phyloP scores from a whole-genome alignment of 257 asterid genomes.

The Striga asiatica region DNA sequence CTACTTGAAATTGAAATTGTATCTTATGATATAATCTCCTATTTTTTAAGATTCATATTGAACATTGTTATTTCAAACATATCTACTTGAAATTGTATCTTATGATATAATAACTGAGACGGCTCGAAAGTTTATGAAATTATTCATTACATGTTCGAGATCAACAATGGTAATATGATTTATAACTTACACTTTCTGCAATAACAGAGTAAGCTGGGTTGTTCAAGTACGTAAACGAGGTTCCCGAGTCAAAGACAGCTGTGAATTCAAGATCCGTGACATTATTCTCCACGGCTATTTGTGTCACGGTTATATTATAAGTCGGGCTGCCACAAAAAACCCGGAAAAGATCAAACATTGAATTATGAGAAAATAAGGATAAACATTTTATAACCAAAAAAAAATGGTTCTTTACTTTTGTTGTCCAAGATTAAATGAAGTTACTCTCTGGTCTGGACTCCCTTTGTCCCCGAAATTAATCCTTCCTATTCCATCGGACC shows the following conservation, averaged over 20 bases:
- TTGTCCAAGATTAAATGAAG: constrained; percentile 55
- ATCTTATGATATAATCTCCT: too few relatives aligned
- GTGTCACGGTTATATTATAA: constrained; percentile 69
- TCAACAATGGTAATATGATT: background rate
- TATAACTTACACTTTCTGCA: constrained; percentile 45
- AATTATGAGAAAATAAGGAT: background rate
- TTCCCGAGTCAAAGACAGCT: constrained; percentile 86
- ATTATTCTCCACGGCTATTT: constrained; percentile 48
- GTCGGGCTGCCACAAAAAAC: constrained; percentile 43
- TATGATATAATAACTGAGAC: too few relatives aligned
- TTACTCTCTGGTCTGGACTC: constrained; percentile 43
- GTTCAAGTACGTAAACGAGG: constrained; percentile 81
- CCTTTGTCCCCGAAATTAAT: constrained; percentile 92
- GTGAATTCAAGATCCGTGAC: constrained; percentile 39
- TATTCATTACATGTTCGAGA: too few relatives aligned
- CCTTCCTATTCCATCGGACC: constrained; percentile 79
- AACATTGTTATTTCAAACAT: too few relatives aligned
- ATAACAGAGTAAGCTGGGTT: constrained; percentile 70
- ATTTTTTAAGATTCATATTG: too few relatives aligned
- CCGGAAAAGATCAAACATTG: background rate
- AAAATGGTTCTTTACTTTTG: constrained; percentile 44
- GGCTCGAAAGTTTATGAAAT: too few relatives aligned
- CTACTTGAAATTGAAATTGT: too few relatives aligned
- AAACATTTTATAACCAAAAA: too few relatives aligned
- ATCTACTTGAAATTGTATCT: too few relatives aligned